phyloP scores from a whole-genome alignment of 176 grass and related monocot species.

The Rhipidocladum racemiflorum region DNA sequence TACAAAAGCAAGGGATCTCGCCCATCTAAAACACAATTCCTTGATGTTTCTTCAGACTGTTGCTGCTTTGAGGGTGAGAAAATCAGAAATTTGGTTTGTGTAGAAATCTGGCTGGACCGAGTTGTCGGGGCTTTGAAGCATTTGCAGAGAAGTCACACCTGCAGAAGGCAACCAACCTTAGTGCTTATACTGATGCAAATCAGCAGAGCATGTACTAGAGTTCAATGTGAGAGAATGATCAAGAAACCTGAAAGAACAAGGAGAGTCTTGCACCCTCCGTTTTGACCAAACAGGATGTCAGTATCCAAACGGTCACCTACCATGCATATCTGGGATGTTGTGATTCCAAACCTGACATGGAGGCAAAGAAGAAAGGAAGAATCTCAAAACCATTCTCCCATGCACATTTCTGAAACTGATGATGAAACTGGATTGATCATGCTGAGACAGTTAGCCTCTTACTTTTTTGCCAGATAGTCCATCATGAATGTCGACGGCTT shows the following conservation, averaged over 20 bases:
- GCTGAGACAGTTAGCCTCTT: slow-evolving; percentile 27
- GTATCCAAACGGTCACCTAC: slow-evolving; percentile 96
- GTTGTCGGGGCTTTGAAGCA: slow-evolving; percentile 81
- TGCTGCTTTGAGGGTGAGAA: slow-evolving; percentile 74
- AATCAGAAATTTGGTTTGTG: slow-evolving; percentile 85
- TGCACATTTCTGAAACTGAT: slow-evolving; percentile 8
- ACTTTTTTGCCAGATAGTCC: slow-evolving; percentile 96
- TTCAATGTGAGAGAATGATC: slow-evolving; percentile 25
- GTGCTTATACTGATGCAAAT: slow-evolving; percentile 6
- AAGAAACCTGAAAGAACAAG: slow-evolving; percentile 91
- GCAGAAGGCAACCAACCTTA: slow-evolving; percentile 21
- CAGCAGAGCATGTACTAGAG: not conserved
- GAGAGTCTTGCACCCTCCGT: slow-evolving; percentile 93
- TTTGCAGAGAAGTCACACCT: slow-evolving; percentile 88
- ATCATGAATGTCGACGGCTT: slow-evolving; percentile 99
- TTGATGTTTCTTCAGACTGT: slow-evolving; percentile 51
- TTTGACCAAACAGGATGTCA: slow-evolving; percentile 94
- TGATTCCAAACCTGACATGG: slow-evolving; percentile 69
- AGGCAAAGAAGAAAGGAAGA: slow-evolving; percentile 9
- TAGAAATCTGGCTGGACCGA: slow-evolving; percentile 92
- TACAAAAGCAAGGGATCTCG: slow-evolving; percentile 17
- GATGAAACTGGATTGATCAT: not conserved
- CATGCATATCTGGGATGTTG: slow-evolving; percentile 99
- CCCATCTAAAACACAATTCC: slow-evolving; percentile 11
- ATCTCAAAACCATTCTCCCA: slow-evolving; percentile 6